These are phyloP conservation scores for Podospora tetraspora DNA, from an alignment of 495 filamentous ascomycete genomes.

Conservation along the genomic window DNA sequence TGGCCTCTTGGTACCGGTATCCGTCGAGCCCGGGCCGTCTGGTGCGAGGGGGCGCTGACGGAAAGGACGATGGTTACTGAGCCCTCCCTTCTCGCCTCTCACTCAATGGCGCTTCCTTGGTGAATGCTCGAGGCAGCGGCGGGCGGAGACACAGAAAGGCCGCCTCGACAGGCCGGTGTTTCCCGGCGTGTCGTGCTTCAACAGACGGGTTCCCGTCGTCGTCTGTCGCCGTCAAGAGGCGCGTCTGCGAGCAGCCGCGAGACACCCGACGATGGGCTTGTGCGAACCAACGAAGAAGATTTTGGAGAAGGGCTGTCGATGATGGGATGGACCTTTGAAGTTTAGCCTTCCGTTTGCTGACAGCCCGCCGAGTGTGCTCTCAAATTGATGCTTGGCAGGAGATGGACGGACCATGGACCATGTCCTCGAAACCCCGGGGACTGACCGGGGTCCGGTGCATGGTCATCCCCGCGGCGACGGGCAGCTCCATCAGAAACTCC, in stretches of 20 bases:
- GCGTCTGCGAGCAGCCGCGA: background rate
- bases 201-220: background rate
- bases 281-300: background rate
- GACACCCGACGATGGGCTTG: background rate
- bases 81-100: background rate
- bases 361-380: background rate
- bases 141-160: background rate
- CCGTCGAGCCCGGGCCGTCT: too few species aligned
- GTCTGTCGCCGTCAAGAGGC: too few species aligned
- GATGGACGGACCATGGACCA: background rate
- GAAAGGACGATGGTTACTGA: background rate
- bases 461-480: background rate
- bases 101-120: background rate
- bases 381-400: background rate
- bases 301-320: background rate
- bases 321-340: background rate
- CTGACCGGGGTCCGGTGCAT: background rate
- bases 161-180: background rate
- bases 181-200: background rate
- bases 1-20: background rate
- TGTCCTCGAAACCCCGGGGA: background rate
- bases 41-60: background rate
- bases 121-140: background rate
- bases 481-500: background rate
- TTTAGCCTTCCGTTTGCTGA: background rate